phyloP scores from a whole-genome alignment of 1,284 basidiomycete genomes.

The Anthracocystis walkeri region DNA sequence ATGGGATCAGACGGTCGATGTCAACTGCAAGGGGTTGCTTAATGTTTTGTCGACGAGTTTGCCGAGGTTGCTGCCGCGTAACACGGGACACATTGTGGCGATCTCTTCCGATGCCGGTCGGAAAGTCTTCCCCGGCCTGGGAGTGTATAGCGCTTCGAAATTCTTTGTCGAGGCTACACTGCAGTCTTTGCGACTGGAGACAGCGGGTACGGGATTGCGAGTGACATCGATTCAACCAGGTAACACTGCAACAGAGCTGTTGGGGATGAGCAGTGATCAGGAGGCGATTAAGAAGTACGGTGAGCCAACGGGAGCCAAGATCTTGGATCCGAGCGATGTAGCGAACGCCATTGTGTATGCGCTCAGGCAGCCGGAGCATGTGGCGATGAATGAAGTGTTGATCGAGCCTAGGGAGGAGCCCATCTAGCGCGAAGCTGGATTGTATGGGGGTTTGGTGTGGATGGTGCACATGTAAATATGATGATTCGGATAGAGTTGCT shows the following conservation, averaged over 20 bases:
- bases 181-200: constrained; percentile 65
- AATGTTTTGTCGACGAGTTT: constrained; percentile 59
- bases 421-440: constrained; percentile 23
- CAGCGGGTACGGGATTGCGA: constrained; percentile 60
- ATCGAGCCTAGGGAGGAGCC: constrained; percentile 60
- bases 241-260: constrained; percentile 64
- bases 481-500: neutral
- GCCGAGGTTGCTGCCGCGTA: constrained; percentile 55
- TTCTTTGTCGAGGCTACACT: constrained; percentile 68
- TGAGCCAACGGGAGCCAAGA: constrained; percentile 64
- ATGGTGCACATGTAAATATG: neutral
- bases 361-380: constrained; percentile 62
- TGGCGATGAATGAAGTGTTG: constrained; percentile 65
- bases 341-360: constrained; percentile 66
- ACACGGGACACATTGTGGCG: constrained; percentile 64
- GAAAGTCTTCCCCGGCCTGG: constrained; percentile 67
- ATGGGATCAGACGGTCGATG: constrained; percentile 68
- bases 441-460: neutral
- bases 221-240: constrained; percentile 66
- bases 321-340: constrained; percentile 63
- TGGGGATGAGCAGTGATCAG: constrained; percentile 65
- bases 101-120: constrained; percentile 68
- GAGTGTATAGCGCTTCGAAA: constrained; percentile 67
- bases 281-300: constrained; percentile 67
- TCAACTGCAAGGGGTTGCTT: constrained; percentile 68